These are phyloP conservation scores for Eragrostis tef DNA, from an alignment of 202 grass and related monocot genomes.

Conservation along the genomic window DNA sequence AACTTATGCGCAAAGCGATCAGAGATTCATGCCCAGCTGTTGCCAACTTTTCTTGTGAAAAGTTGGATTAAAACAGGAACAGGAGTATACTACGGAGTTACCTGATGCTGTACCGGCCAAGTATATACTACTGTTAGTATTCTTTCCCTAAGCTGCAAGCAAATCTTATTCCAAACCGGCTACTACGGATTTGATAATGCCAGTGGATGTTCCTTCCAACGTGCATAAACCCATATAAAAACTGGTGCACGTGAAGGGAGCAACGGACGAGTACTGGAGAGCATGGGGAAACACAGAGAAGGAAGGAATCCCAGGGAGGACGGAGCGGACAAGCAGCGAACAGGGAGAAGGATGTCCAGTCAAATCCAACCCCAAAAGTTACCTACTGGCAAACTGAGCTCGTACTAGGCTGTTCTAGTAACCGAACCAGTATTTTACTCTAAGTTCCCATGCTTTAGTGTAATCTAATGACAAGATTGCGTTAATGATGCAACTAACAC, in stretches of 20 bases:
- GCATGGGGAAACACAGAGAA: slow-evolving; percentile 22
- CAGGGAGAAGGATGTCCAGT: slow-evolving; percentile 18
- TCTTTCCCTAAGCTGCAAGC: slow-evolving; percentile 47
- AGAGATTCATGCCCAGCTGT: slow-evolving; percentile 48
- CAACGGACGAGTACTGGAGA: slow-evolving; percentile 18
- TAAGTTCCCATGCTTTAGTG: not conserved
- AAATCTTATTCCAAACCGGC: slow-evolving; percentile 45
- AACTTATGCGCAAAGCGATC: slow-evolving; percentile 51
- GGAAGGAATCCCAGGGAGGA: slow-evolving; percentile 49
- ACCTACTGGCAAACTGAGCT: not conserved
- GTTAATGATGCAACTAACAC: slow-evolving; percentile 25
- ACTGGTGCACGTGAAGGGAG: slow-evolving; percentile 35
- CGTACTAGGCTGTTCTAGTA: not conserved
- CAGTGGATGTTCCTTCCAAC: slow-evolving; percentile 56
- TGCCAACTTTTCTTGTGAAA: slow-evolving; percentile 18
- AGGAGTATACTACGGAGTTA: not conserved
- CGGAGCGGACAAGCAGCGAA: slow-evolving; percentile 22
- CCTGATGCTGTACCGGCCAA: not conserved
- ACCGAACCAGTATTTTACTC: slow-evolving; percentile 15
- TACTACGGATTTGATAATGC: slow-evolving; percentile 21
- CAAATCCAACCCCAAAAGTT: slow-evolving; percentile 56
- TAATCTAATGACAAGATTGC: not conserved
- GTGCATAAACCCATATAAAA: slow-evolving; percentile 34
- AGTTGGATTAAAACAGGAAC: not conserved
- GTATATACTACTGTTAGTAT: not conserved